Conservation (phyloP, 495 filamentous ascomycete genomes). For the Hypoxylon lienhwacheense region DNA sequence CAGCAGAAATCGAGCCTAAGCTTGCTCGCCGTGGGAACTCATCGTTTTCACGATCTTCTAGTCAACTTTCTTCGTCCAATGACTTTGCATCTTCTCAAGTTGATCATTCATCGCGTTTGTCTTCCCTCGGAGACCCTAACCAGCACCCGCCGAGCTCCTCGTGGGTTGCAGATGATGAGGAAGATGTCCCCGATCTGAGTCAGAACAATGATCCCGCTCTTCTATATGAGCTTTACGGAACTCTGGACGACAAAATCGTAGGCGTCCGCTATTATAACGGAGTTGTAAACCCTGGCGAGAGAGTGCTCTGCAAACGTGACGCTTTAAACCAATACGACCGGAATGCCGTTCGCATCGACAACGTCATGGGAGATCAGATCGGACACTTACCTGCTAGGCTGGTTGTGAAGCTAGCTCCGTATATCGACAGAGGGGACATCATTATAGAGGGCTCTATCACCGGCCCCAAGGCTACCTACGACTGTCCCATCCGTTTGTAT, state of each 20-base stretch:
- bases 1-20: slow-evolving; percentile 12
- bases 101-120: slow-evolving; percentile 9
- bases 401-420: slow-evolving; percentile 71
- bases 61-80: slow-evolving; percentile 3
- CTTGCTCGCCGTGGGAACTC: slow-evolving; percentile 31
- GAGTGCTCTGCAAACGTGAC: slow-evolving; percentile 68
- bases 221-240: slow-evolving; percentile 37
- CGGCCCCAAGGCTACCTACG: slow-evolving; percentile 62
- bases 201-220: slow-evolving; percentile 47
- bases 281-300: slow-evolving; percentile 69
- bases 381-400: slow-evolving; percentile 72
- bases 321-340: slow-evolving; percentile 71
- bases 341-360: slow-evolving; percentile 80
- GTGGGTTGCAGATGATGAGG: slow-evolving; percentile 45
- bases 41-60: slow-evolving; percentile 16
- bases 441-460: slow-evolving; percentile 67
- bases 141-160: slow-evolving; percentile 14
- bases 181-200: slow-evolving; percentile 50
- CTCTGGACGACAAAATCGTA: slow-evolving; percentile 67
- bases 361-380: slow-evolving; percentile 76
- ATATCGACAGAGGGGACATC: slow-evolving; percentile 59
- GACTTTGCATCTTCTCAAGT: slow-evolving; percentile 19
- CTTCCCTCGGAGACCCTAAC: slow-evolving; percentile 21
- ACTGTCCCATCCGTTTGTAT: slow-evolving; percentile 69
- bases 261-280: slow-evolving; percentile 80